Percentiles rank a stretch among this genome's conserved stretches.
Evolutionary conservation across 129 eudicot species (phyloP).

Genomic region (Flaveria linearis): DNA sequence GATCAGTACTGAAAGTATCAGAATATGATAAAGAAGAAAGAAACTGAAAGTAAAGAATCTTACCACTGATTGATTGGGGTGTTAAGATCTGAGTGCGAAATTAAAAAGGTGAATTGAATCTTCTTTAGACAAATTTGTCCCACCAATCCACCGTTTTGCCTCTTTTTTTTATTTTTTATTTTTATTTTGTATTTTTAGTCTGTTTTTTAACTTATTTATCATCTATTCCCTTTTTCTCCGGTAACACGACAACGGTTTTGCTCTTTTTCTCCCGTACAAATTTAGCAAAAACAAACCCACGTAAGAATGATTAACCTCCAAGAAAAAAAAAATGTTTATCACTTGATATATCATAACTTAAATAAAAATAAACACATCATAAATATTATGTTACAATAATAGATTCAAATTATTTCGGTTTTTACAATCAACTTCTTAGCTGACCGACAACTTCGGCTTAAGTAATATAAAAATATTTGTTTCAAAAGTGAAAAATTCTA

Average conservation of each 20-base stretch:
- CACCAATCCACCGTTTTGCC: slow-evolving; percentile 20
- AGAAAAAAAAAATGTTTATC: not conserved
- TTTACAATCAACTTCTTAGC: no score
- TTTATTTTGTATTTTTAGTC: not conserved
- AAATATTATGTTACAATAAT: no score
- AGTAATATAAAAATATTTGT: no score
- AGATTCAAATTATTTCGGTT: no score
- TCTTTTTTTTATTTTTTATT: not conserved
- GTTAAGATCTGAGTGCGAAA: slow-evolving; percentile 23
- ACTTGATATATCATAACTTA: no score
- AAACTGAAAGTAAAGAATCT: slow-evolving; percentile 31
- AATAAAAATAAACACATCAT: no score
- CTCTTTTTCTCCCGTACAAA: not conserved
- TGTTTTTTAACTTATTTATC: not conserved
- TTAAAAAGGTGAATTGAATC: slow-evolving; percentile 25
- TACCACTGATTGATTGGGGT: slow-evolving; percentile 22
- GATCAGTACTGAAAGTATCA: not conserved
- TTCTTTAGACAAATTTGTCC: slow-evolving; percentile 2
- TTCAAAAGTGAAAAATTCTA: no score
- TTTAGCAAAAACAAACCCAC: not conserved
- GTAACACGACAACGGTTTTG: not conserved
- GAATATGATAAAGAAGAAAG: not conserved
- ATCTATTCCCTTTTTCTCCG: slow-evolving; percentile 1
- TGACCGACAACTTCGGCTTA: no score
- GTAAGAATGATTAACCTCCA: not conserved